phyloP scores from a whole-genome alignment of 1,139 yeast species.

The Pichia kudriavzevii region DNA sequence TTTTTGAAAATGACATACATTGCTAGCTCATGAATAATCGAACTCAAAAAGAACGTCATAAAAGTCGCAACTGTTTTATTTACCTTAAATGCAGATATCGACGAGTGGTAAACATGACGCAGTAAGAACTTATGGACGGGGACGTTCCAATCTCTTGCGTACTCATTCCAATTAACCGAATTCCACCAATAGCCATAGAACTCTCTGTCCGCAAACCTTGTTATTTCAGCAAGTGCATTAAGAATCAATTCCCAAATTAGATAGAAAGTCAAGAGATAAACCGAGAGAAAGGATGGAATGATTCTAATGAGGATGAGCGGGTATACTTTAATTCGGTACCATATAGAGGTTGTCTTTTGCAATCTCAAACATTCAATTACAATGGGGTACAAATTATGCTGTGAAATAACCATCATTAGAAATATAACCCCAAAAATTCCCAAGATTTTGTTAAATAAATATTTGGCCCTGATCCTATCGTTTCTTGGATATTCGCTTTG shows the following conservation, averaged over 20 bases:
- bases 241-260: conserved; percentile 92
- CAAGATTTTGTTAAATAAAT: conserved; percentile 58
- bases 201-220: conserved; percentile 79
- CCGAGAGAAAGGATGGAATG: conserved; percentile 68
- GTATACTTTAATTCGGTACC: conserved; percentile 43
- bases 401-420: conserved; percentile 78
- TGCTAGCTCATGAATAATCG: conserved; percentile 81
- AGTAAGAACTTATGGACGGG: conserved; percentile 90
- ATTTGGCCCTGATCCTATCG: conserved; percentile 55
- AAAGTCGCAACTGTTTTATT: conserved; percentile 64
- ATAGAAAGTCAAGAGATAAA: conserved; percentile 75
- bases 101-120: conserved; percentile 90
- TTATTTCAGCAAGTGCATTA: conserved; percentile 82
- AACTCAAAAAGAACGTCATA: conserved; percentile 73
- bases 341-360: conserved; percentile 36
- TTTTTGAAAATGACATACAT: conserved; percentile 83
- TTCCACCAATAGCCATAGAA: conserved; percentile 99
- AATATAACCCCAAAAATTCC: conserved; percentile 85
- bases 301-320: conserved; percentile 63
- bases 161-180: conserved; percentile 88
- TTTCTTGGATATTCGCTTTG: conserved; percentile 78
- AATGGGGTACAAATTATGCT: conserved; percentile 68
- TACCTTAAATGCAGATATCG: conserved; percentile 68
- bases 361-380: conserved; percentile 53
- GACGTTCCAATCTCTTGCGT: conserved; percentile 88